phyloP scores from a whole-genome alignment of 805 yeast genomes.

The Komagataella mondaviorum region DNA sequence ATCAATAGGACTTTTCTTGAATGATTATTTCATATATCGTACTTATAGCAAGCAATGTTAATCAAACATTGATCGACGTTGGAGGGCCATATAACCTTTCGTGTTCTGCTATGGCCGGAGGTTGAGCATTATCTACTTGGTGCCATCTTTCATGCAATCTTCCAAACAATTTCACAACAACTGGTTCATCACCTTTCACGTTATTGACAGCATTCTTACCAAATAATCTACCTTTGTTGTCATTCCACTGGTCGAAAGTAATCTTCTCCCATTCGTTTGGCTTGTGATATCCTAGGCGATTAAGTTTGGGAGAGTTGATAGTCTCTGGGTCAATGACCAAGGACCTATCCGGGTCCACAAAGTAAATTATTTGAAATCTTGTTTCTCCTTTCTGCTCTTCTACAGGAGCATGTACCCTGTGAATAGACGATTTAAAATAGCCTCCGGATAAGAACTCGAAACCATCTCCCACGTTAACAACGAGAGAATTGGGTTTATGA shows the following conservation, averaged over 20 bases:
- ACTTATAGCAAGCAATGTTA: not conserved
- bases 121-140: slow-evolving; percentile 12
- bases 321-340: slow-evolving; percentile 27
- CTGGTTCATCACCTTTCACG: slow-evolving; percentile 22
- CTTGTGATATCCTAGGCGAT: slow-evolving; percentile 17
- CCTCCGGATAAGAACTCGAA: slow-evolving; percentile 30
- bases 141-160: slow-evolving; percentile 31
- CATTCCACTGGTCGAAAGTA: slow-evolving; percentile 27
- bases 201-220: slow-evolving; percentile 24
- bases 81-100: not conserved
- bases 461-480: slow-evolving; percentile 28
- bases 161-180: slow-evolving; percentile 23
- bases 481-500: slow-evolving; percentile 23
- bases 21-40: not conserved
- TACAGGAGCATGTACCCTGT: slow-evolving; percentile 33
- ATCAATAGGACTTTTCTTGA: not conserved
- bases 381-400: slow-evolving; percentile 21
- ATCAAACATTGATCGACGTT: not conserved
- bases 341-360: slow-evolving; percentile 22
- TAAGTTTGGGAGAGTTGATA: slow-evolving; percentile 22
- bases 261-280: slow-evolving; percentile 22
- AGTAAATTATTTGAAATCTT: slow-evolving; percentile 27
- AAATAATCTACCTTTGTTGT: slow-evolving; percentile 30
- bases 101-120: not conserved
- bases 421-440: slow-evolving; percentile 30